These are phyloP conservation scores for Salix koriyanagi DNA, from an alignment of 345 rosid genomes.

Conservation along the genomic window DNA sequence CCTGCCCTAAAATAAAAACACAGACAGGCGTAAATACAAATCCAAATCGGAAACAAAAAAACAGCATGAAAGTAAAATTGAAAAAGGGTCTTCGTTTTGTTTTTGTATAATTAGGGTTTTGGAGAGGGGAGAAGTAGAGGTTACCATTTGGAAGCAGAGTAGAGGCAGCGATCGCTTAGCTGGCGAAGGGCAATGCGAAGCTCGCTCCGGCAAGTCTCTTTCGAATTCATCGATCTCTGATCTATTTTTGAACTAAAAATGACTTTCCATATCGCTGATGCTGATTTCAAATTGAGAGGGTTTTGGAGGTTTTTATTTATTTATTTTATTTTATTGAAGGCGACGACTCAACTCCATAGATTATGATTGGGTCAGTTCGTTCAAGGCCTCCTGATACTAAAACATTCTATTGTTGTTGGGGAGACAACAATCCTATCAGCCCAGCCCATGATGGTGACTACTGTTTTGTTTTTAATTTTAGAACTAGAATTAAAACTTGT, in stretches of 20 bases:
- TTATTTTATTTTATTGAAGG: too few species aligned
- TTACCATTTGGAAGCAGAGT: slow-evolving; percentile 89
- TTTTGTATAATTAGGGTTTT: slow-evolving; percentile 43
- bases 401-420: too few species aligned
- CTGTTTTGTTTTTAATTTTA: too few species aligned
- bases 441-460: too few species aligned
- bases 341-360: too few species aligned
- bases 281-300: too few species aligned
- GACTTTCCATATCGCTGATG: neutral
- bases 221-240: slow-evolving; percentile 54
- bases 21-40: neutral
- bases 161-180: slow-evolving; percentile 79
- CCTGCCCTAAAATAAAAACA: slow-evolving; percentile 57
- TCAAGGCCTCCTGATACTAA: too few species aligned
- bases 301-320: too few species aligned
- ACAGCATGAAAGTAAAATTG: neutral
- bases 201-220: slow-evolving; percentile 75
- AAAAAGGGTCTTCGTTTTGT: slow-evolving; percentile 5
- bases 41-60: too few species aligned
- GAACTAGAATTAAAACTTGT: too few species aligned
- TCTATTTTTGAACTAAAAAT: neutral
- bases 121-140: neutral
- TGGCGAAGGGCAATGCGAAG: slow-evolving; percentile 76
- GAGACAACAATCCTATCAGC: too few species aligned
- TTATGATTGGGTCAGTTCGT: too few species aligned